A percentile compares a stretch with the other conserved stretches of the same genome.
Conservation (phyloP, 208 protist species). For the Leishmania martiniquensis region DNA sequence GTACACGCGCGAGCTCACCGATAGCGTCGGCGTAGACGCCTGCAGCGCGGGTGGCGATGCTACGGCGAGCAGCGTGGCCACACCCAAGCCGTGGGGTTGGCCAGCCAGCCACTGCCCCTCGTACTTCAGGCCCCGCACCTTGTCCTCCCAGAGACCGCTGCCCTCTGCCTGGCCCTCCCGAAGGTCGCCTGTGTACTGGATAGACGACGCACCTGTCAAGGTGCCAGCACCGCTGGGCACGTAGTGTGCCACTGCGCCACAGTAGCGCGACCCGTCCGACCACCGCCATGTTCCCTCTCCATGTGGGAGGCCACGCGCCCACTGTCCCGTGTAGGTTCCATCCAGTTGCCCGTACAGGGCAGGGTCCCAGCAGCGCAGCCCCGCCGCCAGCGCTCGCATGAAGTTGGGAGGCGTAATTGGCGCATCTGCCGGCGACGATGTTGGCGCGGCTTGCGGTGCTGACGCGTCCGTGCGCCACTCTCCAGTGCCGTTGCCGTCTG, state of each 20-base stretch:
- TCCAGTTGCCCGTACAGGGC: slow-evolving; percentile 38
- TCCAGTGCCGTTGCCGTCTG: slow-evolving; percentile 65
- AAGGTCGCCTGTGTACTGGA: slow-evolving; percentile 69
- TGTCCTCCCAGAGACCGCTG: slow-evolving; percentile 41
- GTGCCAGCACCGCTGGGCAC: slow-evolving; percentile 58
- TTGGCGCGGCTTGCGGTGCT: background rate
- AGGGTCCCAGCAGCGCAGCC: slow-evolving; percentile 23
- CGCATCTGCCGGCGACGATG: background rate
- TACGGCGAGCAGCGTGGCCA: slow-evolving; percentile 10
- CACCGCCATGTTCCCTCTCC: slow-evolving; percentile 71
- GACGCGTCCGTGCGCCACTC: slow-evolving; percentile 37
- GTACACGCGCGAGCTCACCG: slow-evolving; percentile 32
- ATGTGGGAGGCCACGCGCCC: slow-evolving; percentile 59
- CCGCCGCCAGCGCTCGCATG: background rate
- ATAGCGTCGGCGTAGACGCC: background rate
- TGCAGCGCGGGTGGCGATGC: background rate
- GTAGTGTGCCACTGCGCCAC: slow-evolving; percentile 43
- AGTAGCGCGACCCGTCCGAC: slow-evolving; percentile 64
- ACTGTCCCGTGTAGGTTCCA: slow-evolving; percentile 71
- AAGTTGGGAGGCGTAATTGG: slow-evolving; percentile 19
- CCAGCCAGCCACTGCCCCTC: slow-evolving; percentile 63
- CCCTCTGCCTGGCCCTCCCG: slow-evolving; percentile 51
- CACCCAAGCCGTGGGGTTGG: slow-evolving; percentile 66
- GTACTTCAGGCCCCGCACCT: slow-evolving; percentile 39
- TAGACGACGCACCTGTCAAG: slow-evolving; percentile 27